phyloP scores from a whole-genome alignment of 805 yeast genomes.

The Phaffomyces opuntiae region DNA sequence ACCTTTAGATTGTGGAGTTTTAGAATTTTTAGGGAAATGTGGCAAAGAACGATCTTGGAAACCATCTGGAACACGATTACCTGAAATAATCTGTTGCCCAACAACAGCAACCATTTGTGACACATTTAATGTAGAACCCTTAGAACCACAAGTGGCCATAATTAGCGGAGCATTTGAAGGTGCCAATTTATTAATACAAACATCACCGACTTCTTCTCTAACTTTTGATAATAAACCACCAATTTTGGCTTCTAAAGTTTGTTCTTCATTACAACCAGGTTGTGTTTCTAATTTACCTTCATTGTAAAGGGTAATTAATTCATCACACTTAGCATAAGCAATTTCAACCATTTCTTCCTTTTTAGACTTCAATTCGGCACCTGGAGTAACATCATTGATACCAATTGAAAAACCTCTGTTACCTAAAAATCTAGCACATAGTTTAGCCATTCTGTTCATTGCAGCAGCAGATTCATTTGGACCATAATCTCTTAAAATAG shows the following conservation, averaged over 20 bases:
- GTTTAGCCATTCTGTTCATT: slow-evolving; percentile 98
- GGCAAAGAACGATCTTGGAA: slow-evolving; percentile 98
- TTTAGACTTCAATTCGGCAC: slow-evolving; percentile 59
- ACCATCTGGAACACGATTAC: slow-evolving; percentile 99
- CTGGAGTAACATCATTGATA: slow-evolving; percentile 95
- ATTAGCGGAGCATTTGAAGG: slow-evolving; percentile 91
- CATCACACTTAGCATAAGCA: slow-evolving; percentile 90
- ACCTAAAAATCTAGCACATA: slow-evolving; percentile 93
- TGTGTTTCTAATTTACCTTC: slow-evolving; percentile 92
- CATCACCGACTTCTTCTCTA: slow-evolving; percentile 98
- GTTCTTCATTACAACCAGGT: slow-evolving; percentile 98
- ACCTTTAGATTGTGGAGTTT: slow-evolving; percentile 97
- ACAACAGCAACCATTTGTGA: slow-evolving; percentile 99
- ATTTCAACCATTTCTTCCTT: slow-evolving; percentile 86
- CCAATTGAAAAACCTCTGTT: slow-evolving; percentile 97
- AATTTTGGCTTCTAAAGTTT: slow-evolving; percentile 94
- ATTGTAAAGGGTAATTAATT: slow-evolving; percentile 69
- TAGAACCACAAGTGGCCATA: slow-evolving; percentile 99
- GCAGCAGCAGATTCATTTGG: slow-evolving; percentile 92
- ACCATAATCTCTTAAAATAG: slow-evolving; percentile 94
- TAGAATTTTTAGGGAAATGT: slow-evolving; percentile 91
- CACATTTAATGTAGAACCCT: slow-evolving; percentile 95
- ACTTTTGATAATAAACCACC: slow-evolving; percentile 95
- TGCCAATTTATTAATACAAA: slow-evolving; percentile 87
- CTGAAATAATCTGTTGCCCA: slow-evolving; percentile 97